Percentiles rank a stretch among this genome's conserved stretches.
phyloP scores from a whole-genome alignment of 495 filamentous ascomycete species.

The Ramalina peruviana region DNA sequence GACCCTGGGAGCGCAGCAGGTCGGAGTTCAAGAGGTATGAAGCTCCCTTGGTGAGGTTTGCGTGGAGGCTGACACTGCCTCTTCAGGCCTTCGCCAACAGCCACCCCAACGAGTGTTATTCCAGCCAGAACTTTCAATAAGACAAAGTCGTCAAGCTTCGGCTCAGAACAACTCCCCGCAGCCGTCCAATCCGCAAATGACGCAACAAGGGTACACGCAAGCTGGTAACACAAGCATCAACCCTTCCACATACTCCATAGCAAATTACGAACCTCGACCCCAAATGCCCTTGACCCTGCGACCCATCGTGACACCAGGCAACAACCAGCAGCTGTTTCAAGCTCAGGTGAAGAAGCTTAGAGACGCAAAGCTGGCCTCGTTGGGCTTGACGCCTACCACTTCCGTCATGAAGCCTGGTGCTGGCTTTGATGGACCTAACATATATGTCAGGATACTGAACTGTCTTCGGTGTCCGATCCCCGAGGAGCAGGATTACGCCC shows the following conservation, averaged over 20 bases:
- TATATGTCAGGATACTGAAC: conserved; percentile 71
- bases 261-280: conserved; percentile 44
- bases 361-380: conserved; percentile 1
- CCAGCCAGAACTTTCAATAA: conserved; percentile 54
- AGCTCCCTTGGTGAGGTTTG: neutral
- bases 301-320: conserved; percentile 55
- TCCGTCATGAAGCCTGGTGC: conserved; percentile 42
- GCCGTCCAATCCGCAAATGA: conserved; percentile 11
- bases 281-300: conserved; percentile 45
- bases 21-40: conserved; percentile 43
- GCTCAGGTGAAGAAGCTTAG: conserved; percentile 16
- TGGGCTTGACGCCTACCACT: conserved; percentile 8
- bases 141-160: conserved; percentile 43
- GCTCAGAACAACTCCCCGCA: conserved; percentile 32
- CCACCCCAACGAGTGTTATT: conserved; percentile 71
- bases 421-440: conserved; percentile 61
- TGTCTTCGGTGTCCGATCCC: conserved; percentile 67
- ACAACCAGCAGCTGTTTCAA: conserved; percentile 48
- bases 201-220: conserved; percentile 18
- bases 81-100: conserved; percentile 51
- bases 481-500: conserved; percentile 73
- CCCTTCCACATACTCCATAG: conserved; percentile 36
- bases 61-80: neutral
- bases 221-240: conserved; percentile 12
- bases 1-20: conserved; percentile 45